Conservation (phyloP, 257 asterid species). For the Verbena officinalis region DNA sequence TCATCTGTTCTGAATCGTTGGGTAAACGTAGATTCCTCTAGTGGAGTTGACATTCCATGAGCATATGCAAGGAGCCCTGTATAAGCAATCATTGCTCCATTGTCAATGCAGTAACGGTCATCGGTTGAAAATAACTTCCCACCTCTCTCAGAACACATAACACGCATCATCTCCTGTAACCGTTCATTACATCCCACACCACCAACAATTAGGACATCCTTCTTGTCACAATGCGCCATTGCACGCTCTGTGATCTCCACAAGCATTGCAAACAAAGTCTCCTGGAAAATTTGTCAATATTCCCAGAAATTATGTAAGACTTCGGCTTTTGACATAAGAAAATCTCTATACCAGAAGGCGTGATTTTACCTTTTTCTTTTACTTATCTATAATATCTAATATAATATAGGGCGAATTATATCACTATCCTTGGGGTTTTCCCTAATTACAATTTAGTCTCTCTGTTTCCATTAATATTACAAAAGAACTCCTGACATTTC, state of each 20-base stretch:
- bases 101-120: conserved; percentile 90
- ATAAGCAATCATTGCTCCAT: conserved; percentile 98
- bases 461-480: too few species aligned
- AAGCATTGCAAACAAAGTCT: conserved; percentile 94
- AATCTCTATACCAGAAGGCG: background rate
- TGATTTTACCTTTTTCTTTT: too few species aligned
- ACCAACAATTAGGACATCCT: conserved; percentile 91
- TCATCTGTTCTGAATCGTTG: conserved; percentile 96
- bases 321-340: background rate
- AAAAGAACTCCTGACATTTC: too few species aligned
- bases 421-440: too few species aligned
- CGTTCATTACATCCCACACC: conserved; percentile 98
- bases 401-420: too few species aligned
- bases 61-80: conserved; percentile 90
- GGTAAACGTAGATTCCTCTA: conserved; percentile 88
- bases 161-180: conserved; percentile 90
- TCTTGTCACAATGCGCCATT: conserved; percentile 95
- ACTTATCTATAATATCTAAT: too few species aligned
- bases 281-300: conserved; percentile 40
- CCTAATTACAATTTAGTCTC: too few species aligned
- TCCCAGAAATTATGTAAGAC: background rate
- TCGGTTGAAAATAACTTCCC: conserved; percentile 88
- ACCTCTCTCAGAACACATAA: conserved; percentile 90
- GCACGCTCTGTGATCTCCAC: conserved; percentile 97
- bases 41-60: conserved; percentile 65